A percentile compares a stretch with the other conserved stretches of the same genome.
Conservation (phyloP, 2,329 filamentous ascomycete genomes). For the Dactylellina haptotyla region DNA sequence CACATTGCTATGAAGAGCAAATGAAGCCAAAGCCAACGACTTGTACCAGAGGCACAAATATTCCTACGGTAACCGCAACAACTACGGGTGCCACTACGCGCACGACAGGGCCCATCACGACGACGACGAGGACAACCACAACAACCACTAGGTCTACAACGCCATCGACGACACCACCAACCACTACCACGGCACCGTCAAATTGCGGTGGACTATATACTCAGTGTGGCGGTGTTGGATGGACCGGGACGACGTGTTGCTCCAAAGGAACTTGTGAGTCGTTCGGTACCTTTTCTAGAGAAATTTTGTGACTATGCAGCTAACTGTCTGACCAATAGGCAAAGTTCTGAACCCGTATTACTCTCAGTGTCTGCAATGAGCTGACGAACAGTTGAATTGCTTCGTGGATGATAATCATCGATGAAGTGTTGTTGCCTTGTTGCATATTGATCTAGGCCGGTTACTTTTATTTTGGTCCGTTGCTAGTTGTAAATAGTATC, state of each 20-base stretch:
- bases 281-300: background rate
- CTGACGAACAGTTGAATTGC: too few species aligned
- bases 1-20: slow-evolving; percentile 47
- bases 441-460: too few species aligned
- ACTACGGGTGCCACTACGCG: slow-evolving; percentile 58
- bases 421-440: too few species aligned
- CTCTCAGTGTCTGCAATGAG: slow-evolving; percentile 35
- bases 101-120: slow-evolving; percentile 50
- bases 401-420: too few species aligned
- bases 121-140: slow-evolving; percentile 62
- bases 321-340: slow-evolving; percentile 6
- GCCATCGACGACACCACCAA: slow-evolving; percentile 60
- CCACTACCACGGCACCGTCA: slow-evolving; percentile 61
- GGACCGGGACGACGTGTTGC: slow-evolving; percentile 60
- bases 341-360: slow-evolving; percentile 43
- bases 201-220: slow-evolving; percentile 59
- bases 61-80: slow-evolving; percentile 34
- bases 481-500: too few species aligned
- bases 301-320: background rate
- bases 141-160: slow-evolving; percentile 62
- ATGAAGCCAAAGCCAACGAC: slow-evolving; percentile 34
- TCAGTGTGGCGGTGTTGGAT: slow-evolving; percentile 61
- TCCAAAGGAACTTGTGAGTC: slow-evolving; percentile 59
- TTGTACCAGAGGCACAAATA: slow-evolving; percentile 39
- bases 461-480: too few species aligned